Base-by-base conservation (phyloP, 2,329 filamentous ascomycete genomes). In the Aspergillus terreus region DNA sequence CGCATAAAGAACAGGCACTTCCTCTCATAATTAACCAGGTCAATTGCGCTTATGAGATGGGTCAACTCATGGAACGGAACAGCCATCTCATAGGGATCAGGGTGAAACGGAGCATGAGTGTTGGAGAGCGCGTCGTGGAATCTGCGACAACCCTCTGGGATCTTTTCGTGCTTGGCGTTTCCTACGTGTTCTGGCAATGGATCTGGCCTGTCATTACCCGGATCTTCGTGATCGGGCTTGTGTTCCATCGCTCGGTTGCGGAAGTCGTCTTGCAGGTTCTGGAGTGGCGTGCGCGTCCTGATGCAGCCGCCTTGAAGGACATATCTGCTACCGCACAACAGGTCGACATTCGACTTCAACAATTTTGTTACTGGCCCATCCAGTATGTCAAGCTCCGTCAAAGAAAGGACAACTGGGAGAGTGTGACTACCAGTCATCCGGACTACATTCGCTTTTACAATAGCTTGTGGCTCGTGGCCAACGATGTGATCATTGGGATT, bases 391-490 rank as follows among this genome's bases (percentile, higher is more conserved):
- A 91, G 14, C 73, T 99, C 44, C 86, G 92, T n/a, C 85, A 89
- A 65, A 82, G 92, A 36, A 95, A 95, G 66, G 85, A 86, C 56
- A 90, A 95, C 62, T 97, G 94, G 92, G 89, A 91, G 52, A 97
- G 92, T 68, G 88, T 97, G 50, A 96, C 92, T 0, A 94, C 87
- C 44, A 96, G 87, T 62, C 92, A 99, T 70, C 90, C 92, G 0
- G 94, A 99, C 70, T 99, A 99, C 69, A 99, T 99, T 59, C 87
- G 94, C 14, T 99, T 99, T 72, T 99, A 97, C 75, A 99, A 99
- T 70, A 96, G 91, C 64, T 77, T 99, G 4, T 99, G 94, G 94
- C 87, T 99, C 7, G 94, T 99, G 19, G 92, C 92, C 27, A 99
- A 99, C 74, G 94, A 99, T 73, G 88, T 99, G 44, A 99, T 99